These are phyloP conservation scores for Phytophthora pinifolia DNA, from an alignment of 352 stramenopile genomes.

Conservation along the genomic window DNA sequence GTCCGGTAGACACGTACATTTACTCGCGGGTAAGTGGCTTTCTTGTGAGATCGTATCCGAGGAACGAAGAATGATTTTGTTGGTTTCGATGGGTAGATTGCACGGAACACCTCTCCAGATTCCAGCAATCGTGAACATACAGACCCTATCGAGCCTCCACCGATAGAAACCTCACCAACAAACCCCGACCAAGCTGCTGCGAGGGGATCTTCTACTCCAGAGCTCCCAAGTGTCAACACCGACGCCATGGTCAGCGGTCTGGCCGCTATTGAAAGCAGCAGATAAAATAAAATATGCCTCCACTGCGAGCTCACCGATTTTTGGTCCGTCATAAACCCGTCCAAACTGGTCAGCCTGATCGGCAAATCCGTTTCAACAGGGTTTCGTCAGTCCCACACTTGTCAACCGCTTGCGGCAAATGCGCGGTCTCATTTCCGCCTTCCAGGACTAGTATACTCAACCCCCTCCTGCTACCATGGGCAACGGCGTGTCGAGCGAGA, in stretches of 20 bases:
- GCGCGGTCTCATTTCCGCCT: too few species aligned
- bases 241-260: slow-evolving; percentile 1
- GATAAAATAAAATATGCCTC: too few species aligned
- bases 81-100: not conserved
- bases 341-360: too few species aligned
- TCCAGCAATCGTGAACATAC: slow-evolving; percentile 1
- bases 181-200: not conserved
- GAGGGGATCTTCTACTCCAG: not conserved
- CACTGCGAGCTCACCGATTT: too few species aligned
- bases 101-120: slow-evolving; percentile 17
- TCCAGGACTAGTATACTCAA: too few species aligned
- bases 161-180: slow-evolving; percentile 1
- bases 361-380: too few species aligned
- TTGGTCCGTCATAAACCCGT: too few species aligned
- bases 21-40: slow-evolving; percentile 36
- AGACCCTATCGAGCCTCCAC: slow-evolving; percentile 12
- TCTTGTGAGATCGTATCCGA: not conserved
- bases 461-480: slow-evolving; percentile 41
- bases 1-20: slow-evolving; percentile 52
- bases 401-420: too few species aligned
- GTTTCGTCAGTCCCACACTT: too few species aligned
- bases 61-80: too few species aligned
- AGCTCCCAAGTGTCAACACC: not conserved
- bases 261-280: too few species aligned
- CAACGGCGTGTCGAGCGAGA: slow-evolving; percentile 69